These are phyloP conservation scores for Nephromyces sp. DNA, from an alignment of 169 alveolate species.

Conservation along the genomic window DNA sequence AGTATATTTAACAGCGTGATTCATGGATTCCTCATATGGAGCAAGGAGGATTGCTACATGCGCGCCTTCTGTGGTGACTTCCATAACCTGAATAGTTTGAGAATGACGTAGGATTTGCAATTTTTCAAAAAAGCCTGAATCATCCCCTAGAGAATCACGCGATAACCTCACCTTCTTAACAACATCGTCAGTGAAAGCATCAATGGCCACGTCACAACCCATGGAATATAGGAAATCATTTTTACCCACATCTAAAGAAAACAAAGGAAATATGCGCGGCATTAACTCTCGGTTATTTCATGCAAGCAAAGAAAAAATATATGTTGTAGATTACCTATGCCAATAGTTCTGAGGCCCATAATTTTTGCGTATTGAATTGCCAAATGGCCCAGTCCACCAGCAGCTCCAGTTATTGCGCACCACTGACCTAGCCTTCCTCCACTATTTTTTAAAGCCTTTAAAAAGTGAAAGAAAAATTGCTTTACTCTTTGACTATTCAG, in stretches of 20 bases:
- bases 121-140: too few relatives aligned
- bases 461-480: neutral
- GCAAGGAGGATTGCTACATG: constrained; percentile 13
- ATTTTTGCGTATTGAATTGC: constrained; percentile 55
- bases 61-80: neutral
- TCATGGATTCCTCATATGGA: constrained; percentile 5
- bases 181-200: neutral
- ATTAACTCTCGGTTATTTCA: neutral
- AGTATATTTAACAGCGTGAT: constrained; percentile 5
- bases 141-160: neutral
- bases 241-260: neutral
- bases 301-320: neutral
- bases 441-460: constrained; percentile 25
- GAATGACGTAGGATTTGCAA: too few relatives aligned
- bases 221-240: neutral
- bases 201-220: neutral
- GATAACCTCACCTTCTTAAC: neutral
- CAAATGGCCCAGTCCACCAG: constrained; percentile 77
- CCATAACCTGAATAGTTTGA: constrained; percentile 8
- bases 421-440: constrained; percentile 17
- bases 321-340: neutral
- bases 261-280: neutral
- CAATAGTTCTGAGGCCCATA: constrained; percentile 11
- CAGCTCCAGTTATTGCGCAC: constrained; percentile 50
- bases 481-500: neutral